Evolutionary conservation across 495 filamentous ascomycete genomes (phyloP).

Genomic region (Podospora bellae-mahoneyi): DNA sequence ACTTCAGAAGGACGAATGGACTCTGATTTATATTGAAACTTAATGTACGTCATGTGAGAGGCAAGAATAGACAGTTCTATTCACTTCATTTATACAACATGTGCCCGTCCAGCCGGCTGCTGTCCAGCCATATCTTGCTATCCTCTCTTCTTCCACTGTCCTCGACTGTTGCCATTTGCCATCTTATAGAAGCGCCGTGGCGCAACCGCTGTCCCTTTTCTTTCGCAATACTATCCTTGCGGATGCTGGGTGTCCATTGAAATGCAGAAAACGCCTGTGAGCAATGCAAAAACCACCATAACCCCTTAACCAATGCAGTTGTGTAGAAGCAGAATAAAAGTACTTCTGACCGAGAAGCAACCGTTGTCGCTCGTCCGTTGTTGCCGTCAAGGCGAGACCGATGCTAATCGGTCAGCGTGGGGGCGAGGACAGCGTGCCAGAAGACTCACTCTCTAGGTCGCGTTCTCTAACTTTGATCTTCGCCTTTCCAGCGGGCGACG

Average conservation of each 20-base stretch:
- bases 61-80: background rate
- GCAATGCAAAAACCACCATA: conserved; percentile 25
- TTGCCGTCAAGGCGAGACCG: background rate
- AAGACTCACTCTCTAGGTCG: conserved; percentile 50
- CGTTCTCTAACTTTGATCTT: conserved; percentile 42
- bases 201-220: background rate
- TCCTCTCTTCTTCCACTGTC: background rate
- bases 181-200: too few relatives aligned
- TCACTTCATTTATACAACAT: conserved; percentile 6
- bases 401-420: conserved; percentile 27
- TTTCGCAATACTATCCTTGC: conserved; percentile 7
- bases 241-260: conserved; percentile 15
- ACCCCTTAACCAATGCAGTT: conserved; percentile 27
- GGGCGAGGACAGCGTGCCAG: conserved; percentile 49
- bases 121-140: background rate
- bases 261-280: conserved; percentile 23
- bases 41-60: background rate
- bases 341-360: background rate
- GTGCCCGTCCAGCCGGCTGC: background rate
- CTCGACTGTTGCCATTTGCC: too few relatives aligned
- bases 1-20: background rate
- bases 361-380: background rate
- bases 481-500: conserved; percentile 29
- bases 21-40: background rate
- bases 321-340: conserved; percentile 16